A percentile compares a stretch with the other conserved stretches of the same genome.
These are phyloP conservation scores for Colletotrichum spinosum DNA, from an alignment of 2,329 filamentous ascomycete genomes.

Conservation along the genomic window DNA sequence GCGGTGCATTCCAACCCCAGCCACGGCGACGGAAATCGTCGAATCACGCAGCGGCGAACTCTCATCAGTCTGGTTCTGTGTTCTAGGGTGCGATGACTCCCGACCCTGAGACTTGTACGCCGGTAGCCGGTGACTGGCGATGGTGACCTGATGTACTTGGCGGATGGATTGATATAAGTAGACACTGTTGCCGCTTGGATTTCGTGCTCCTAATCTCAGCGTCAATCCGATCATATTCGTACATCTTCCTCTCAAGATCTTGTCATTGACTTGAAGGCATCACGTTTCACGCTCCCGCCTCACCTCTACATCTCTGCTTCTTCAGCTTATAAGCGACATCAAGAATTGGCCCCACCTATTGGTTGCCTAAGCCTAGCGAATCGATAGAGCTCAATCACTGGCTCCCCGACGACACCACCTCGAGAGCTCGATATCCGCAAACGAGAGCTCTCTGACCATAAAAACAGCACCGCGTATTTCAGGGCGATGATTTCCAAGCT, in stretches of 20 bases:
- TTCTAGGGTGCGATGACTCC: conserved; percentile 7
- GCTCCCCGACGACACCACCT: background rate
- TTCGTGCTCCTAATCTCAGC: too few relatives aligned
- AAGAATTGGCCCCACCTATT: background rate
- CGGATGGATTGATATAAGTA: too few relatives aligned
- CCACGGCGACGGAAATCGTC: background rate
- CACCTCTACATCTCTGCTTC: background rate
- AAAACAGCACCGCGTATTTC: background rate
- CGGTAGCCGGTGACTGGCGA: too few relatives aligned
- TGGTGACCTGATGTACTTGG: too few relatives aligned
- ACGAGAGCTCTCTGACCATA: background rate
- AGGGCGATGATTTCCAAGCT: conserved; percentile 21
- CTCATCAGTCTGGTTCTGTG: conserved; percentile 5
- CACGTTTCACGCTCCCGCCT: background rate
- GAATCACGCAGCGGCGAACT: background rate
- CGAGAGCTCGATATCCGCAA: background rate
- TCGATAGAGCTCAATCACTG: background rate
- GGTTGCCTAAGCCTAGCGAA: background rate
- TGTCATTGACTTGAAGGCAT: too few relatives aligned
- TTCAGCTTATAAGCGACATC: background rate
- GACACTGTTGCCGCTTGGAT: too few relatives aligned
- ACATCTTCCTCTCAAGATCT: background rate
- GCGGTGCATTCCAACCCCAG: conserved; percentile 10
- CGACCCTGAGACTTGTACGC: background rate
- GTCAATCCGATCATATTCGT: background rate